Evolutionary conservation across 495 filamentous ascomycete species (phyloP).

Genomic region (Glarea lozoyensis): DNA sequence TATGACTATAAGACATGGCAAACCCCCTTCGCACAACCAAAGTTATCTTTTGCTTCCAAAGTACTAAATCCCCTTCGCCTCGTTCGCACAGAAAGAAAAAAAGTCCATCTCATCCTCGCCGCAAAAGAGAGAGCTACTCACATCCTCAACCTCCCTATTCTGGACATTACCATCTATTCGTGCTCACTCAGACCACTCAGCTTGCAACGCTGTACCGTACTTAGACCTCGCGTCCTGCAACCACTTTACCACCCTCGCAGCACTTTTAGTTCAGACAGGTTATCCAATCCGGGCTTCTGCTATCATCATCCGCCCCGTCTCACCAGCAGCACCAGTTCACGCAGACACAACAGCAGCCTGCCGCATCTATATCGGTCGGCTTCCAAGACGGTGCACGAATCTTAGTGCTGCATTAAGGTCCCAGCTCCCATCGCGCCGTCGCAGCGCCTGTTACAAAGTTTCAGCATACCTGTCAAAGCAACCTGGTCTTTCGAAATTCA

Average conservation of each 20-base stretch:
- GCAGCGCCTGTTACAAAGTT: constrained; percentile 18
- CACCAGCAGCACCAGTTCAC: constrained; percentile 21
- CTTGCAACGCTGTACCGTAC: neutral
- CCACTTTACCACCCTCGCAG: too few relatives aligned
- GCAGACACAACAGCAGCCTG: constrained; percentile 7
- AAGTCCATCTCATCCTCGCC: constrained; percentile 1
- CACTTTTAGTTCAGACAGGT: too few relatives aligned
- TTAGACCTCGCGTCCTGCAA: neutral
- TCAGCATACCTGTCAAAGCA: constrained; percentile 13
- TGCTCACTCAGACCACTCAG: constrained; percentile 7
- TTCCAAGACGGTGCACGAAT: neutral
- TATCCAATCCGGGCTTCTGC: neutral
- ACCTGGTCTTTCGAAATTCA: constrained; percentile 9
- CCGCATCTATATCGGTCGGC: constrained; percentile 7
- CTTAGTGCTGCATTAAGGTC: constrained; percentile 10
- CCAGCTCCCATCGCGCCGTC: constrained; percentile 15
- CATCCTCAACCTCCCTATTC: constrained; percentile 5
- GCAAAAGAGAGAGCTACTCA: too few relatives aligned
- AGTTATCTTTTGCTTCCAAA: constrained; percentile 6
- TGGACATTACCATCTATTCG: constrained; percentile 3
- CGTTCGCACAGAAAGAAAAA: too few relatives aligned
- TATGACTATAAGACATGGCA: constrained; percentile 14
- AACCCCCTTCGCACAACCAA: constrained; percentile 11
- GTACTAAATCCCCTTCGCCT: constrained; percentile 2
- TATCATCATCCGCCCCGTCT: constrained; percentile 3